phyloP scores from a whole-genome alignment of 73 alveolate species.

The Effrenium voratum region DNA sequence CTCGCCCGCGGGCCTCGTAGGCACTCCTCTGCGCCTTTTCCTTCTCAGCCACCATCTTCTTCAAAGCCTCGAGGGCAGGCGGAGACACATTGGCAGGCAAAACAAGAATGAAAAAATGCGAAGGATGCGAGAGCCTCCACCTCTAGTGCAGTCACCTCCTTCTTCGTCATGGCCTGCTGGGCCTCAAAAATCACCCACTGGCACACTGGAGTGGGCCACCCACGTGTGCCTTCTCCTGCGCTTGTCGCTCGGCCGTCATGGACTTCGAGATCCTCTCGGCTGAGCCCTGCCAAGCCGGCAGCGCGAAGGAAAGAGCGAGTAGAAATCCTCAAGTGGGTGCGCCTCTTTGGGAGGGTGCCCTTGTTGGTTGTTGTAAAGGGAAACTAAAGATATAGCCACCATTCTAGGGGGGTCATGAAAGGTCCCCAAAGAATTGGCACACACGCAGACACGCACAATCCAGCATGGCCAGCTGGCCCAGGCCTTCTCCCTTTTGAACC shows the following conservation, averaged over 20 bases:
- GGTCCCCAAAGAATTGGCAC: too few relatives aligned
- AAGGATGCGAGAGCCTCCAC: conserved; percentile 25
- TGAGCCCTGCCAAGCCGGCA: neutral
- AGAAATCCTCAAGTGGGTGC: too few relatives aligned
- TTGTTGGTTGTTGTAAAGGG: too few relatives aligned
- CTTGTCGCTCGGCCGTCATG: conserved; percentile 20
- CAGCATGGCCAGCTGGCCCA: too few relatives aligned
- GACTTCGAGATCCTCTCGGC: neutral
- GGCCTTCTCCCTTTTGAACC: neutral
- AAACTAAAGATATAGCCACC: too few relatives aligned
- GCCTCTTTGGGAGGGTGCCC: too few relatives aligned
- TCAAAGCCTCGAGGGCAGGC: conserved; percentile 32
- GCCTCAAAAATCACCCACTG: neutral
- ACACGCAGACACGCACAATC: too few relatives aligned
- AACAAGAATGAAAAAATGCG: too few relatives aligned
- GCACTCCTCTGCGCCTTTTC: conserved; percentile 55
- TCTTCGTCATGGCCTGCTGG: conserved; percentile 45
- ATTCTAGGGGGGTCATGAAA: too few relatives aligned
- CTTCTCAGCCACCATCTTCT: conserved; percentile 39
- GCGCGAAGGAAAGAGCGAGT: too few relatives aligned
- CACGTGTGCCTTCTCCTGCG: conserved; percentile 49
- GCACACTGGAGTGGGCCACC: neutral
- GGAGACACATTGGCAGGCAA: too few relatives aligned
- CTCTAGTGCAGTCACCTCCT: conserved; percentile 29
- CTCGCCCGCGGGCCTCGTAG: conserved; percentile 38